Percentiles rank a stretch among this genome's conserved stretches.
phyloP scores from a whole-genome alignment of 1,284 basidiomycete species.

The Heterobasidion parviporum region DNA sequence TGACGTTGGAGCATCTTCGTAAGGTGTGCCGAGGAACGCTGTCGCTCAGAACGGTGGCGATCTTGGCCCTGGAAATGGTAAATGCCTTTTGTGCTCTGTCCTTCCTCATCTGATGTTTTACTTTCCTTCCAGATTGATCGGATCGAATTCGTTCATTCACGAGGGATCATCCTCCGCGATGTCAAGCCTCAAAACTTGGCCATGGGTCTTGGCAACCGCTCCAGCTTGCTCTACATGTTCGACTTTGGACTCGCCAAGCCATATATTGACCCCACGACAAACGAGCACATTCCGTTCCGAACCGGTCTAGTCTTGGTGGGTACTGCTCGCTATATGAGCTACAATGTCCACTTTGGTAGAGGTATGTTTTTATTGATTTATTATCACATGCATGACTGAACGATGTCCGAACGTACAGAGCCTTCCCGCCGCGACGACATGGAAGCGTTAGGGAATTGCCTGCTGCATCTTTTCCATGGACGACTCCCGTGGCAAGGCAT shows the following conservation, averaged over 20 bases:
- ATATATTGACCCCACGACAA: slow-evolving; percentile 7
- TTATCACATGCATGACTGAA: not conserved
- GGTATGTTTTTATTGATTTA: not conserved
- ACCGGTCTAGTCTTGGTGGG: slow-evolving; percentile 4
- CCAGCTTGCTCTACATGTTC: slow-evolving; percentile 9
- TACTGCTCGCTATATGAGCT: slow-evolving; percentile 9
- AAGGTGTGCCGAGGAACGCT: slow-evolving; percentile 12
- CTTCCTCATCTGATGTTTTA: too few species aligned
- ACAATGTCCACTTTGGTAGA: slow-evolving; percentile 4
- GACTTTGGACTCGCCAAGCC: slow-evolving; percentile 11
- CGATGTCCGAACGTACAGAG: slow-evolving; percentile 3
- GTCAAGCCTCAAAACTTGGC: slow-evolving; percentile 14
- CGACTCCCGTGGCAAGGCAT: not conserved
- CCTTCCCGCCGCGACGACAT: slow-evolving; percentile 14
- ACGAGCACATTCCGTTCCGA: slow-evolving; percentile 9
- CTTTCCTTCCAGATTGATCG: not conserved
- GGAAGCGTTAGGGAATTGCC: slow-evolving; percentile 13
- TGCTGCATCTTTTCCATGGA: slow-evolving; percentile 27
- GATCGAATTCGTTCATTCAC: slow-evolving; percentile 10
- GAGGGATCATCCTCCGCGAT: slow-evolving; percentile 13
- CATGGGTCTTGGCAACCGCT: slow-evolving; percentile 4
- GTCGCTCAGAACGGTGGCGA: slow-evolving; percentile 10
- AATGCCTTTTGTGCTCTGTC: not conserved
- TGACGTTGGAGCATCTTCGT: slow-evolving; percentile 7
- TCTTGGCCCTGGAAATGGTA: slow-evolving; percentile 12